Percentiles rank a stretch among this genome's conserved stretches.
Conservation (phyloP, 23 red algal species). For the Gracilariopsis chorda region DNA sequence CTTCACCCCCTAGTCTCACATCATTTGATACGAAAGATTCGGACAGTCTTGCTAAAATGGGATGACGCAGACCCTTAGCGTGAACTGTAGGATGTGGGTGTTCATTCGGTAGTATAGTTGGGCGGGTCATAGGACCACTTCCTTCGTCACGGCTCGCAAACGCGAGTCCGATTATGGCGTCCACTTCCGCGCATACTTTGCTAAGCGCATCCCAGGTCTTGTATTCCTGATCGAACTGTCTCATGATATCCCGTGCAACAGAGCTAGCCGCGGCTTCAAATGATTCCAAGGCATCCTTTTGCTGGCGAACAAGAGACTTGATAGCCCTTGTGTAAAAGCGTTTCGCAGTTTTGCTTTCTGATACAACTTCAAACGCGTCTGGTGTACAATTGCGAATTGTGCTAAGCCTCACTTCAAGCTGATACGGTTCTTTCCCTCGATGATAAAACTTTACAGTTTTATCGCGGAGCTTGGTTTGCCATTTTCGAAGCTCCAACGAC, state of each 20-base stretch:
- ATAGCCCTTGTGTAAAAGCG: slow-evolving; percentile 87
- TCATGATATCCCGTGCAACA: slow-evolving; percentile 65
- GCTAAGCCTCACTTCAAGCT: slow-evolving; percentile 77
- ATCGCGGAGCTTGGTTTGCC: slow-evolving; percentile 42
- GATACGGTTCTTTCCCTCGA: slow-evolving; percentile 88
- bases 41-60: slow-evolving; percentile 47
- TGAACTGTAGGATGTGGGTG: slow-evolving; percentile 47
- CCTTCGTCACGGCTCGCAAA: slow-evolving; percentile 29
- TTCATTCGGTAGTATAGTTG: slow-evolving; percentile 31
- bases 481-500: slow-evolving; percentile 37
- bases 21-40: slow-evolving; percentile 80
- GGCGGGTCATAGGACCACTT: slow-evolving; percentile 57
- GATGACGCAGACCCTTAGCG: slow-evolving; percentile 53
- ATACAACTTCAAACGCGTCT: slow-evolving; percentile 76
- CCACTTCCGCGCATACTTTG: slow-evolving; percentile 65
- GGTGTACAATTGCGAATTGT: slow-evolving; percentile 42
- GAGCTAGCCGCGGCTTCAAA: slow-evolving; percentile 29
- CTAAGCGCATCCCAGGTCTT: slow-evolving; percentile 52
- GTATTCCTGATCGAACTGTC: slow-evolving; percentile 75
- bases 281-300: slow-evolving; percentile 55
- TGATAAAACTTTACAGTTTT: slow-evolving; percentile 79
- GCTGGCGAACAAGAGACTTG: slow-evolving; percentile 26
- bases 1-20: slow-evolving; percentile 47
- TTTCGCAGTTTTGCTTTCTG: slow-evolving; percentile 80
- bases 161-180: slow-evolving; percentile 78